Evolutionary conservation across 1,284 basidiomycete genomes (phyloP).

Genomic region (Sporisorium sorghi): DNA sequence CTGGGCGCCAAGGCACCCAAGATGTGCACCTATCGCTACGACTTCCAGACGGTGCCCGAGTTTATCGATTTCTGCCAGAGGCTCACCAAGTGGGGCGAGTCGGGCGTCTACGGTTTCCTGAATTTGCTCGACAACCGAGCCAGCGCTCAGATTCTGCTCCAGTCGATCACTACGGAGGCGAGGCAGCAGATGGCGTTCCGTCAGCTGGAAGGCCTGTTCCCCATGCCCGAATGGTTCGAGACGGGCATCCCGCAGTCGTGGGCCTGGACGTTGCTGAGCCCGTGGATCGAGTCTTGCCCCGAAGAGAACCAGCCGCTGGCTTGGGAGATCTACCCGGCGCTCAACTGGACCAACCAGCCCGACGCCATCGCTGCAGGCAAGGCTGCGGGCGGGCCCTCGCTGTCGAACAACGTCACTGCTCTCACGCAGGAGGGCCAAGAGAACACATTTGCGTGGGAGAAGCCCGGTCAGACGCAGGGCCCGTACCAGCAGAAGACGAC

Average conservation of each 20-base stretch:
- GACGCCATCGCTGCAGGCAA: constrained; percentile 45
- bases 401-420: constrained; percentile 57
- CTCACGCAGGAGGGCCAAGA: constrained; percentile 47
- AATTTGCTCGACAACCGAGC: constrained; percentile 55
- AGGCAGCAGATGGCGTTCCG: constrained; percentile 56
- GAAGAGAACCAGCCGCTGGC: constrained; percentile 47
- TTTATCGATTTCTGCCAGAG: constrained; percentile 56
- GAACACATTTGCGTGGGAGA: constrained; percentile 46
- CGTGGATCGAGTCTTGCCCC: constrained; percentile 53
- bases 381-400: constrained; percentile 48
- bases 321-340: constrained; percentile 58
- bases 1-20: constrained; percentile 52
- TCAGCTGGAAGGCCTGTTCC: constrained; percentile 51
- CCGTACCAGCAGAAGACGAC: constrained; percentile 56
- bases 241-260: constrained; percentile 58
- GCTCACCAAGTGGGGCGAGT: constrained; percentile 58
- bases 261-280: constrained; percentile 59
- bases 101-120: constrained; percentile 58
- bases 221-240: constrained; percentile 57
- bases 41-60: constrained; percentile 46
- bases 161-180: constrained; percentile 60
- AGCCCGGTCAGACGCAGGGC: constrained; percentile 47
- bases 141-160: constrained; percentile 52
- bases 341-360: constrained; percentile 52
- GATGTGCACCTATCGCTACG: constrained; percentile 54